phyloP scores from a whole-genome alignment of 257 asterid species.

The Fraxinus pennsylvanica region DNA sequence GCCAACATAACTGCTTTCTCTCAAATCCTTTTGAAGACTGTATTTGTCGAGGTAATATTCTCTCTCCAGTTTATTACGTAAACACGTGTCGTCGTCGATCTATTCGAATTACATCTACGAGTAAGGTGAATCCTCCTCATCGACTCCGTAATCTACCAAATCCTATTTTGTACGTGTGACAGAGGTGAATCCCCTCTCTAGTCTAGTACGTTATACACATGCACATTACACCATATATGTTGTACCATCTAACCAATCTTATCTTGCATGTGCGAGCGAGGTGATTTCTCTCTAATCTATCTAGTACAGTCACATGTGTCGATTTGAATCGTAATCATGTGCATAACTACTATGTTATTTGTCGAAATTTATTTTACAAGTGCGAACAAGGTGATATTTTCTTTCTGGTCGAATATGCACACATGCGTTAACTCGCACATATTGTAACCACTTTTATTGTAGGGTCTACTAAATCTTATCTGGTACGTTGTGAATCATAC shows the following conservation, averaged over 20 bases:
- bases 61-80: background rate
- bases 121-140: background rate
- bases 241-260: too few relatives aligned
- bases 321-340: background rate
- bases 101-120: background rate
- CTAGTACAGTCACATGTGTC: background rate
- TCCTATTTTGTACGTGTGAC: background rate
- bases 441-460: background rate
- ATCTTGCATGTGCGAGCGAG: background rate
- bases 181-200: background rate
- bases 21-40: conserved; percentile 56
- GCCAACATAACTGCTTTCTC: conserved; percentile 56
- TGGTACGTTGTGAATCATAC: too few relatives aligned
- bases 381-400: too few relatives aligned
- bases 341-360: too few relatives aligned
- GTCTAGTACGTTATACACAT: background rate
- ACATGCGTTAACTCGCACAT: background rate
- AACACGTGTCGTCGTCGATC: too few relatives aligned
- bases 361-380: background rate
- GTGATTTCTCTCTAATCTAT: background rate
- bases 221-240: background rate
- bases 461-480: background rate
- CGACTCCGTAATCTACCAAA: background rate
- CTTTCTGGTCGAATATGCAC: background rate
- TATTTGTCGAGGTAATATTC: conserved; percentile 57